Percentiles rank a stretch among this genome's conserved stretches.
These are phyloP conservation scores for Debaryomyces maramus DNA, from an alignment of 805 yeast species.

Conservation along the genomic window DNA sequence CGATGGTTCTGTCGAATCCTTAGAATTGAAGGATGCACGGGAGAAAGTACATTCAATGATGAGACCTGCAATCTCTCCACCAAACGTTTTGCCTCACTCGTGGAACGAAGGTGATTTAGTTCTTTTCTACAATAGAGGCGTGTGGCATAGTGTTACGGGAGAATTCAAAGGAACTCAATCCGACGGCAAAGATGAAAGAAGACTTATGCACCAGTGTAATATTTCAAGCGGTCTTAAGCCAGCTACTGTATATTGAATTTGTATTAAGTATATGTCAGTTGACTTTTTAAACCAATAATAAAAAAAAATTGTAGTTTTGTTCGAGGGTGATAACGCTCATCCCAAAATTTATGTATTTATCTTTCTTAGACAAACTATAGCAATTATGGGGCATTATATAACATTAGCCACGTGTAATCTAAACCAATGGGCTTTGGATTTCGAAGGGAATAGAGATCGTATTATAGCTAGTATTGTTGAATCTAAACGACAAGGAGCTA, in stretches of 20 bases:
- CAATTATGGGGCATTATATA: conserved; percentile 75
- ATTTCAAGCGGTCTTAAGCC: conserved; percentile 83
- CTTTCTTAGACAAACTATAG: too few species aligned
- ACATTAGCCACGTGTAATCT: conserved; percentile 92
- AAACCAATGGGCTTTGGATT: conserved; percentile 98
- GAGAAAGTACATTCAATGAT: conserved; percentile 67
- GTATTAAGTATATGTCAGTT: neutral
- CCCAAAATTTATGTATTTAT: too few species aligned
- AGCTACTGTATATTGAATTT: conserved; percentile 10
- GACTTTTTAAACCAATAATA: too few species aligned
- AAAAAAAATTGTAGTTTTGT: too few species aligned
- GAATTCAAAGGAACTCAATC: conserved; percentile 55
- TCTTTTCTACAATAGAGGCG: conserved; percentile 84
- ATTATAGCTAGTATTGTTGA: conserved; percentile 74
- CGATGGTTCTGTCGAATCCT: conserved; percentile 48
- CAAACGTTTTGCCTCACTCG: conserved; percentile 72
- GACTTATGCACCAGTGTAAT: conserved; percentile 93
- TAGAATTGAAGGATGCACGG: conserved; percentile 73
- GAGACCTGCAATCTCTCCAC: conserved; percentile 83
- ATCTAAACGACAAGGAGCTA: conserved; percentile 77
- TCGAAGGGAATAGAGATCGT: conserved; percentile 94
- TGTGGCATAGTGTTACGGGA: conserved; percentile 91
- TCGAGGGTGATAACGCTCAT: too few species aligned
- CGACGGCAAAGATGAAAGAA: conserved; percentile 62
- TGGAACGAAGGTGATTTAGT: conserved; percentile 87